These are phyloP conservation scores for Pneumocystis canis DNA, from an alignment of 1,139 yeast species.

Conservation along the genomic window DNA sequence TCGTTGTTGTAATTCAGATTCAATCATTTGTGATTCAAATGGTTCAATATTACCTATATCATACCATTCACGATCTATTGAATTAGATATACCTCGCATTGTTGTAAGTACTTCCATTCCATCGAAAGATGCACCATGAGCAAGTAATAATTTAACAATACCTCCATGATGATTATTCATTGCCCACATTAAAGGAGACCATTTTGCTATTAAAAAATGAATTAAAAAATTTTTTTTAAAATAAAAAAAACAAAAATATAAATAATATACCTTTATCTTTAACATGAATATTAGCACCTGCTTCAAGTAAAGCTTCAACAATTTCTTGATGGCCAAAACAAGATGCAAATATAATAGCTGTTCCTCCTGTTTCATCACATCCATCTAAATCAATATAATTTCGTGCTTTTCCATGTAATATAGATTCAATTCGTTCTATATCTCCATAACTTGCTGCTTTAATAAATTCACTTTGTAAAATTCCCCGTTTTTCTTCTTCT, in stretches of 20 bases:
- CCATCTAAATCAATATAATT: conserved; percentile 23
- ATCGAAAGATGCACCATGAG: conserved; percentile 25
- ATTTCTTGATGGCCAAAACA: conserved; percentile 30
- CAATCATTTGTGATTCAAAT: conserved; percentile 20
- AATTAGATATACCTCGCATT: conserved; percentile 14
- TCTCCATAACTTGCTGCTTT: conserved; percentile 28
- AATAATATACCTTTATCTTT: conserved; percentile 27
- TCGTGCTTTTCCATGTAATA: conserved; percentile 20
- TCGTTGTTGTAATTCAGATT: conserved; percentile 17
- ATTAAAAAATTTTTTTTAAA: no score
- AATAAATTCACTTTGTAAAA: conserved; percentile 21
- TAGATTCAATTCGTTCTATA: conserved; percentile 19
- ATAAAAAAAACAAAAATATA: no score
- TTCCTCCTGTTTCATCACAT: conserved; percentile 28
- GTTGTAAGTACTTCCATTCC: not conserved
- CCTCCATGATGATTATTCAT: conserved; percentile 27
- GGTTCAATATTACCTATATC: conserved; percentile 18
- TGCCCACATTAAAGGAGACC: conserved; percentile 38
- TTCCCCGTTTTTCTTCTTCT: conserved; percentile 2
- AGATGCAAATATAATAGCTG: conserved; percentile 28
- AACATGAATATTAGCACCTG: conserved; percentile 27
- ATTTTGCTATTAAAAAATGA: no score
- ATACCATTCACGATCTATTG: conserved; percentile 21
- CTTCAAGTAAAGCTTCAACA: conserved; percentile 27
- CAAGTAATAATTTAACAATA: conserved; percentile 26